Evolutionary conservation across 495 filamentous ascomycete species (phyloP), one percentile per base, ranked within the genome.

Genomic region (Aspergillus incahuasiensis): DNA sequence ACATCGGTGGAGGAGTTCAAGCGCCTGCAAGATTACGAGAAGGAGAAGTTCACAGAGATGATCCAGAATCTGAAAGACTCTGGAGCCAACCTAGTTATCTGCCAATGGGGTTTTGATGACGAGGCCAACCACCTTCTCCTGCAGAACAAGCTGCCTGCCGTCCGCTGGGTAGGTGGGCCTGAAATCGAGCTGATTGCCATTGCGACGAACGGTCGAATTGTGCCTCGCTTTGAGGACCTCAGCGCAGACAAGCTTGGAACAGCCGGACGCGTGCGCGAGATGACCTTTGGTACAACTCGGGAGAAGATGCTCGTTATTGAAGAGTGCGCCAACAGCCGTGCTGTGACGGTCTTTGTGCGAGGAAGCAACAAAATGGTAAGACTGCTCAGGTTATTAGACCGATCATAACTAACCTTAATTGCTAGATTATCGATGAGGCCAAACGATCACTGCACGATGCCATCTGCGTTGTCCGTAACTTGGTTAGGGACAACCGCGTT

Each of bases 261-360:
- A 6, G 94, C 94, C 21, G 94, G 94, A 48, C 76, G 94, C 47
- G 92, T 99, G 38, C 81, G 92, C 50, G 91, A 97, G 75, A 88
- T 97, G 85, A 87, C 81, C 34, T 99, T 99, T 64, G 94, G 94
- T 61, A 99, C 94, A 5, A 97, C 95, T 24, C 82, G 94, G 66
- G 94, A 99, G 71, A 96, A 97, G 82, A 99, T 99, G 94, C 82
- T 99, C 55, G 89, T 99, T 50, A 97, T 99, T 64, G 94, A 99
- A 72, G 94, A 97, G 74, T 97, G 94, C 65, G 94, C 95, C 68
- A 97, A 99, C 78, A 96, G 90, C 47, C 82, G 94, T 56, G 94
- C 94, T 25, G 94, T 97, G 44, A 99, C 94, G 0, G 83, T 94
- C 41, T 99, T 99, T 68, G 86, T 99, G 44, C 79, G 94, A 68